Evolutionary conservation across 352 stramenopile species (phyloP).

Genomic region (Globisporangium camurandrum): DNA sequence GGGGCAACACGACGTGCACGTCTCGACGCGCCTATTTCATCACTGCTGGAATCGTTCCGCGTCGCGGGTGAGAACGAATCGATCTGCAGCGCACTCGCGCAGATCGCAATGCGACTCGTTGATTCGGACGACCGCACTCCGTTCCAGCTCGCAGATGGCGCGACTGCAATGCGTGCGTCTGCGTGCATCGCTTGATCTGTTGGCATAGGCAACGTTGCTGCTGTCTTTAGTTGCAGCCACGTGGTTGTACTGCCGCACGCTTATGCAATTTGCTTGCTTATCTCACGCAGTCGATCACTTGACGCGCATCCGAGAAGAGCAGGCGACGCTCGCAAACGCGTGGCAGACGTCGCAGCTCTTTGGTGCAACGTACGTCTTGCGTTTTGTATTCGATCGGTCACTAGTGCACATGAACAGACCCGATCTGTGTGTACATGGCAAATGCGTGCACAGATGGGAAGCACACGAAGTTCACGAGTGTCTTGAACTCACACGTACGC

Average conservation of each 20-base stretch:
- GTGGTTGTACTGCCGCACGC: neutral
- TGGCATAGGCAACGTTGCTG: too few relatives aligned
- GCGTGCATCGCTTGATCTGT: too few relatives aligned
- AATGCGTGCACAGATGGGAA: constrained; percentile 24
- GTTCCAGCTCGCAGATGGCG: constrained; percentile 47
- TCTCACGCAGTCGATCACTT: constrained; percentile 46
- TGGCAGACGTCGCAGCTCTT: constrained; percentile 37
- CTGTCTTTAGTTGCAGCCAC: neutral
- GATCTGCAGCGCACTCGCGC: constrained; percentile 36
- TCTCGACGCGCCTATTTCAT: constrained; percentile 23
- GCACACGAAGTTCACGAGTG: constrained; percentile 44
- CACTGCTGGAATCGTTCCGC: constrained; percentile 41
- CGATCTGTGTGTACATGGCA: neutral
- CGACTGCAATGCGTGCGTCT: constrained; percentile 35
- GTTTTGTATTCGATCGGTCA: neutral
- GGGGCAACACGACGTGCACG: constrained; percentile 10
- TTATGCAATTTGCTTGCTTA: constrained; percentile 1
- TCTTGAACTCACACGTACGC: constrained; percentile 39
- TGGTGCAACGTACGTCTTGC: constrained; percentile 15
- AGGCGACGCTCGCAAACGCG: constrained; percentile 26
- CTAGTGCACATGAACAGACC: too few relatives aligned
- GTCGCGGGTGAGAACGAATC: constrained; percentile 14
- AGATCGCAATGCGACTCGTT: constrained; percentile 50
- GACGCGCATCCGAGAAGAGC: constrained; percentile 40
- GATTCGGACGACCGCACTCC: constrained; percentile 40